These are phyloP conservation scores for Geotrichum cucujoidarum DNA, from an alignment of 1,139 yeast genomes.

Conservation along the genomic window DNA sequence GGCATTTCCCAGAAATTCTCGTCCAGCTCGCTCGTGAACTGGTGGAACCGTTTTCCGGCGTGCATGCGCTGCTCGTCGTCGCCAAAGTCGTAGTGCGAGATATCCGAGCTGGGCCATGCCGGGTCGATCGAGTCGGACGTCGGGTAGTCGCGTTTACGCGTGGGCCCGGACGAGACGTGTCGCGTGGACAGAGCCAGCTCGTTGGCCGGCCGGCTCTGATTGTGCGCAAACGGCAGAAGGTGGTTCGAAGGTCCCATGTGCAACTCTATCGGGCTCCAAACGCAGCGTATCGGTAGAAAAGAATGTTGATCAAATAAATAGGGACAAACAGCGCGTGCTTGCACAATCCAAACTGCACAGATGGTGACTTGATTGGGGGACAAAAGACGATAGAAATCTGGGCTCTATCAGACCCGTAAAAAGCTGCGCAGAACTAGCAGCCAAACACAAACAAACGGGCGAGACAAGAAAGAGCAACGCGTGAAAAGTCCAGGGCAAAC, in stretches of 20 bases:
- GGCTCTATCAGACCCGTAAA: too few species aligned
- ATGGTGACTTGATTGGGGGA: too few species aligned
- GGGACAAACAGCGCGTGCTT: background rate
- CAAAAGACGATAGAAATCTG: too few species aligned
- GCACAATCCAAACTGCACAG: background rate
- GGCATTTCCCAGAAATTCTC: slow-evolving; percentile 22
- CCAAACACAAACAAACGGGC: too few species aligned
- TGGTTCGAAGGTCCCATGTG: slow-evolving; percentile 21
- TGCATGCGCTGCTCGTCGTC: slow-evolving; percentile 24
- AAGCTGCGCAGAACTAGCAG: too few species aligned
- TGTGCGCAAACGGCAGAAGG: slow-evolving; percentile 34
- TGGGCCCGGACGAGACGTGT: slow-evolving; percentile 29
- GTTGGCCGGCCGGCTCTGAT: slow-evolving; percentile 28
- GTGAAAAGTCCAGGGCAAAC: too few species aligned
- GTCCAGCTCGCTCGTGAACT: slow-evolving; percentile 9
- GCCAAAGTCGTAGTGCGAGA: slow-evolving; percentile 26
- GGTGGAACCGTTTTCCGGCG: slow-evolving; percentile 10
- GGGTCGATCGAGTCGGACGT: slow-evolving; percentile 29
- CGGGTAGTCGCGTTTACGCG: slow-evolving; percentile 31
- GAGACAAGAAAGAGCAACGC: too few species aligned
- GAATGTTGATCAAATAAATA: background rate
- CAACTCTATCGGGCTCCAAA: too few species aligned
- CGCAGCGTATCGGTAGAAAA: too few species aligned
- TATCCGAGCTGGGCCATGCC: slow-evolving; percentile 25
- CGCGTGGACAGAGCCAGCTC: slow-evolving; percentile 31